Evolutionary conservation across 768 basidiomycete genomes (phyloP), one percentile per base, ranked within the genome.

Genomic region (Amanita thiersii): DNA sequence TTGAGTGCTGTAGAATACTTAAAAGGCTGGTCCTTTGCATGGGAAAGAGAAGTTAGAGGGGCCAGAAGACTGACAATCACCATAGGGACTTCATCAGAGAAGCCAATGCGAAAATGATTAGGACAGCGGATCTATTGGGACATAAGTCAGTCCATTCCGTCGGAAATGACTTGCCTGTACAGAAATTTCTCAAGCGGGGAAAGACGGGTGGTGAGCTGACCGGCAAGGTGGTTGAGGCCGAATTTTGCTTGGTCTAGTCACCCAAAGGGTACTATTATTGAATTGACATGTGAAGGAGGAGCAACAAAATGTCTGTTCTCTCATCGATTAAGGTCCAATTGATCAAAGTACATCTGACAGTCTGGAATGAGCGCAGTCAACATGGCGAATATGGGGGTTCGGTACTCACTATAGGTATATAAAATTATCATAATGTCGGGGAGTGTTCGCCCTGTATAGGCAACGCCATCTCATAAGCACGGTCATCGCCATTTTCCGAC

Each of bases 381-480:
- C n/a, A 7, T n/a, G 26, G 7, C 7, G 26, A 28, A 28, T 28
- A 2, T 25, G 4, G 4, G 23, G n/a, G 20, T 38, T 14, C 37
- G 10, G 15, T 33, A 31, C 39, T 30, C 5, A 40, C 39, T 40
- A 31, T 40, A 31, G 14, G 17, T 18, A 24, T 14, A 33, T 33
- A 35, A 41, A 30, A 11, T 32, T 14, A n/a, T 19, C 32, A 15
- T 17, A 15, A 17, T 11, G 41, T 24, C 30, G 39, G 30, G 24
- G 37, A 28, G 29, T 18, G 40, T 26, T 23, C 32, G 15, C 58
- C 54, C 44, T 56, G 44, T 48, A 55, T 58, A 39, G 55, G 52
- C 56, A 63, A 52, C 45, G 66, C 50, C 62, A 72, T 58, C 51
- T 72, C 70, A 52, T 63, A 72, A 18, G 62, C 63, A 23, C 43